These are phyloP conservation scores for Ganoderma multipileum DNA, from an alignment of 1,284 basidiomycete species.

Conservation along the genomic window DNA sequence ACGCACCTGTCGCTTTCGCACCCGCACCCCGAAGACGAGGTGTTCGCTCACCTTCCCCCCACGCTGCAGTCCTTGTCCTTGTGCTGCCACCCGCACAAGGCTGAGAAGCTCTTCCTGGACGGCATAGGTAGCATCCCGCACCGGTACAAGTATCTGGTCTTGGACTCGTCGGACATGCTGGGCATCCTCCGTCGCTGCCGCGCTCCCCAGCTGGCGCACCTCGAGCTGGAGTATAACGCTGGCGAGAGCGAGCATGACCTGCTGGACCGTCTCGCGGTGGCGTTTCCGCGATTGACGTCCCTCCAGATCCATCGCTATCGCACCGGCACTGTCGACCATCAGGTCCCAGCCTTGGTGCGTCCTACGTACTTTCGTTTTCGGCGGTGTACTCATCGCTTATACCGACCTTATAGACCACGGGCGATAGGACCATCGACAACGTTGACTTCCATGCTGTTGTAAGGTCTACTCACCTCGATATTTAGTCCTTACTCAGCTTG, in stretches of 20 bases:
- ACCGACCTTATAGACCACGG: background rate
- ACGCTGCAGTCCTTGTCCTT: background rate
- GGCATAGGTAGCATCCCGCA: background rate
- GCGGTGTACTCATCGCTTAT: background rate
- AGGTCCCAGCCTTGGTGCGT: background rate
- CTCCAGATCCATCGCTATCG: background rate
- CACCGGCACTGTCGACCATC: background rate
- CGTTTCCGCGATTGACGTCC: background rate
- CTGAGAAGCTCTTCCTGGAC: background rate
- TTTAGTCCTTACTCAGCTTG: background rate
- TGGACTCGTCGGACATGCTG: slow-evolving; percentile 2
- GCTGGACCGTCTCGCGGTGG: background rate
- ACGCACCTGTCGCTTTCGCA: slow-evolving; percentile 1
- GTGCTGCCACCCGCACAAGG: slow-evolving; percentile 1
- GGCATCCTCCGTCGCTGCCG: background rate
- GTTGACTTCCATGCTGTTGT: background rate
- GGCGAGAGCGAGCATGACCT: background rate
- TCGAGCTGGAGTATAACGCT: background rate
- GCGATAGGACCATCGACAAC: background rate
- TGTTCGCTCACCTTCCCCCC: background rate
- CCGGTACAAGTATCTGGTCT: background rate
- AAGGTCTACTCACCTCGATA: background rate
- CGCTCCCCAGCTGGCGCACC: background rate
- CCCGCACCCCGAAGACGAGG: background rate
- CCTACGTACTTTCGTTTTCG: background rate